Evolutionary conservation across 257 asterid genomes (phyloP), one percentile per base, ranked within the genome.

Genomic region (Petrea volubilis): DNA sequence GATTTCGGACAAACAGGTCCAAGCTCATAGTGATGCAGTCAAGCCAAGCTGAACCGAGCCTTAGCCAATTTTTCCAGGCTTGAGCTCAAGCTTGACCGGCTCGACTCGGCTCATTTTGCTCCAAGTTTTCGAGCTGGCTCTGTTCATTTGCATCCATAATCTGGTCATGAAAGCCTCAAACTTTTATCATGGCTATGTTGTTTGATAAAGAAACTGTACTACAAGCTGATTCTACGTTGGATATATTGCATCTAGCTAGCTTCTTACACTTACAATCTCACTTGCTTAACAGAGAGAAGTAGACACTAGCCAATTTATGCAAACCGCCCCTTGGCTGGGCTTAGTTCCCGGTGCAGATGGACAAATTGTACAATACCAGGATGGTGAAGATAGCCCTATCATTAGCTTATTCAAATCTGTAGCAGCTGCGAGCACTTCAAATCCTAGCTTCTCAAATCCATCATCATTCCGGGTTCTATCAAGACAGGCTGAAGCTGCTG

Each of bases 401-500:
- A 87, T 90, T 62, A 86, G 88, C 67, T 85, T 95, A 61, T 89
- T 90, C 72, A 92, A 95, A 80, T 95, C 99, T 21, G 68, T 91
- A 64, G 88, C 96, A 58, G 75, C 88, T 68, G 86, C 90, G 36
- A 83, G 77, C 77, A 66, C 70, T 69, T 84, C 97, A n/a, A 85
- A 86, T 50, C 90, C 83, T 49, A 77, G 81, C 80, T 85, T 91
- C 82, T 52, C 81, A 74, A 88, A 83, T 81, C 91, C 92, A 49
- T 72, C 96, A 28, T 83, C 95, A 15, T 88, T 86, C 61, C 83
- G 83, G 64, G 87, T 90, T 60, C 83, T 95, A 74, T 90, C 96
- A 21, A 83, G 96, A 82, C 99, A 95, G 70, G 99, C 98, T 50
- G 99, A 95, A 85, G 99, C 99, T 81, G 99, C 99, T 66, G 99